Percentiles rank a stretch among this genome's conserved stretches.
These are phyloP conservation scores for Albifimbria verrucaria DNA, from an alignment of 2,329 filamentous ascomycete genomes.

Conservation along the genomic window DNA sequence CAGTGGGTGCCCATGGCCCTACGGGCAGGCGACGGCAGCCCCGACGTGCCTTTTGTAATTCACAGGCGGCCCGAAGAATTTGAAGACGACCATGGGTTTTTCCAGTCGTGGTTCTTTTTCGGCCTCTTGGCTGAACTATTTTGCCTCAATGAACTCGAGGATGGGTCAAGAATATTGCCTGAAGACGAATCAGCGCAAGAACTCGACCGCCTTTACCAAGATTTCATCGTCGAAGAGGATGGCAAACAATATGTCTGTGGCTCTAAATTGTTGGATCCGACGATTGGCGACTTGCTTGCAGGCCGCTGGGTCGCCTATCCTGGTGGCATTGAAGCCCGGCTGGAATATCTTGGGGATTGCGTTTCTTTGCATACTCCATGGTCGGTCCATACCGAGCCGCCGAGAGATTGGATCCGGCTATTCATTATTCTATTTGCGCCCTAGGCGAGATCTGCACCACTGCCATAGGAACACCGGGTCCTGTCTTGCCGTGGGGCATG, in stretches of 20 bases:
- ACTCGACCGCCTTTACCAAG: background rate
- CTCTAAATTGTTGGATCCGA: background rate
- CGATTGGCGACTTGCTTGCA: background rate
- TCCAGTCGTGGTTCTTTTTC: background rate
- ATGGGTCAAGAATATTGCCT: background rate
- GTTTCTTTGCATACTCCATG: background rate
- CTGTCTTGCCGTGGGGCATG: background rate
- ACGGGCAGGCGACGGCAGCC: background rate
- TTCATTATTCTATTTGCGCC: slow-evolving; percentile 23
- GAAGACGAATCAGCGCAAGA: background rate
- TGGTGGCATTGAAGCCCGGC: background rate
- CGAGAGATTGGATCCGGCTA: slow-evolving; percentile 8
- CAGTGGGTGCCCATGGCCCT: background rate
- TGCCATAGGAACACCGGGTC: background rate
- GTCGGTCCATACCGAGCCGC: slow-evolving; percentile 6
- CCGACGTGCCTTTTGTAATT: background rate
- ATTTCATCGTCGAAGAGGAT: background rate
- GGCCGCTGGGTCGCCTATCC: background rate
- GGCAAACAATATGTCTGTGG: background rate
- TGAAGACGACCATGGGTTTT: background rate
- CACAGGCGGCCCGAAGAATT: background rate
- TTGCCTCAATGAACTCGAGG: background rate
- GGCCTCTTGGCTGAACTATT: background rate
- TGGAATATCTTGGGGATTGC: background rate
- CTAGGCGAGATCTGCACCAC: slow-evolving; percentile 21